Percentiles rank a stretch among this genome's conserved stretches.
phyloP scores from a whole-genome alignment of 2,329 filamentous ascomycete genomes.

The Aspergillus vadensis region DNA sequence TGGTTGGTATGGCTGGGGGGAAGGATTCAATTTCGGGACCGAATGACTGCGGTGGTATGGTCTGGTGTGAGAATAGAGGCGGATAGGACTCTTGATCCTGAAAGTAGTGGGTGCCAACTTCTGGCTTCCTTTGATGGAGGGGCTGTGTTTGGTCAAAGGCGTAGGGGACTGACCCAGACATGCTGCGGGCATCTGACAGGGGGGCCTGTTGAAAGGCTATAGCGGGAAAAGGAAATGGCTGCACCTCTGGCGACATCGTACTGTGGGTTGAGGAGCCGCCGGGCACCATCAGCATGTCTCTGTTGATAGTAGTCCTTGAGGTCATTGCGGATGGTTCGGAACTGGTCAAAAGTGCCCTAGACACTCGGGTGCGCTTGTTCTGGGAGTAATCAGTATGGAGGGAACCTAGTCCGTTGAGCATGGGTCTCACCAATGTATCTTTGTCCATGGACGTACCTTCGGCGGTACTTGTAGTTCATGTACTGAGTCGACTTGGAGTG shows the following conservation, averaged over 20 bases:
- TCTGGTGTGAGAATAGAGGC: neutral
- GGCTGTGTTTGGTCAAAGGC: slow-evolving; percentile 1
- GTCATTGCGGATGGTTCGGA: slow-evolving; percentile 2
- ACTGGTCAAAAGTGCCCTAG: neutral
- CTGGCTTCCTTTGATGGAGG: neutral
- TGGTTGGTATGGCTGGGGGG: neutral
- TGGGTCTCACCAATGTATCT: neutral
- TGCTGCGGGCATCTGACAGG: slow-evolving; percentile 1
- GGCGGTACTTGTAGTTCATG: neutral
- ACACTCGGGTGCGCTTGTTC: neutral
- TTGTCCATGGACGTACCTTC: slow-evolving; percentile 1
- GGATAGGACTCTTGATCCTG: neutral
- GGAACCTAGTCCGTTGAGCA: neutral
- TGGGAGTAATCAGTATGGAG: neutral
- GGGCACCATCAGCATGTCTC: neutral
- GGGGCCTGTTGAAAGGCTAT: neutral
- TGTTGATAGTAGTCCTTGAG: neutral
- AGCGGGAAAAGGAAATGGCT: slow-evolving; percentile 1
- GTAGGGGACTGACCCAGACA: slow-evolving; percentile 1
- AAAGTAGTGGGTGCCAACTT: neutral
- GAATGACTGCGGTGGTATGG: neutral
- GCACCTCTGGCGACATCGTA: slow-evolving; percentile 3
- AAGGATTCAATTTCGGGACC: neutral
- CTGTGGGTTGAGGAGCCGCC: neutral
- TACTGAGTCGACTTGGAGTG: neutral